Evolutionary conservation across 768 basidiomycete species (phyloP).

Genomic region (Russula griseocarnosa): DNA sequence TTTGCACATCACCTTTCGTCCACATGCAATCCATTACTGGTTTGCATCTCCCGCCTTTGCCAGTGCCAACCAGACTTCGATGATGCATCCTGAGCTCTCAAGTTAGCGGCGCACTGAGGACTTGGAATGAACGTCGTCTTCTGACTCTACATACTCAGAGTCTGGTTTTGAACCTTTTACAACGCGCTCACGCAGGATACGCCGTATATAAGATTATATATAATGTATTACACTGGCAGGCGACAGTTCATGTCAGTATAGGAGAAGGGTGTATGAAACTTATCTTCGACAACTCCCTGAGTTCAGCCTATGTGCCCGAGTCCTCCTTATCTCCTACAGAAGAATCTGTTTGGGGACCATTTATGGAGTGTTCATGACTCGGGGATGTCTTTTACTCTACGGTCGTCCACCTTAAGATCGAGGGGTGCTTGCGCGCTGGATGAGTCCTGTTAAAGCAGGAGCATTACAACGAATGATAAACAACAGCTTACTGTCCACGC

Average conservation of each 20-base stretch:
- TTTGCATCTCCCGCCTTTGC: no score
- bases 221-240: no score
- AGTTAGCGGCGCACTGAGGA: background rate
- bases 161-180: slow-evolving; percentile 30
- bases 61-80: no score
- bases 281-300: background rate
- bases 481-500: slow-evolving; percentile 20
- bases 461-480: background rate
- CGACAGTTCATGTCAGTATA: background rate
- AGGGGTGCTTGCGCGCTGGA: slow-evolving; percentile 16
- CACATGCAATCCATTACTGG: no score
- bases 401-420: slow-evolving; percentile 6
- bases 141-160: slow-evolving; percentile 32
- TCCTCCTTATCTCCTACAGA: slow-evolving; percentile 8
- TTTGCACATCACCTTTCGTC: no score
- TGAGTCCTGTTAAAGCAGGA: background rate
- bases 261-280: slow-evolving; percentile 5
- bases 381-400: slow-evolving; percentile 8
- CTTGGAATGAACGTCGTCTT: slow-evolving; percentile 30
- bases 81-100: background rate
- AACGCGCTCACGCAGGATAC: slow-evolving; percentile 32
- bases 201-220: no score
- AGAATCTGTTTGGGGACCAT: background rate
- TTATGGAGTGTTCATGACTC: slow-evolving; percentile 4
- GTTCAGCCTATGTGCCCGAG: slow-evolving; percentile 10